Conservation (phyloP, 768 basidiomycete species). For the Mycena pura region DNA sequence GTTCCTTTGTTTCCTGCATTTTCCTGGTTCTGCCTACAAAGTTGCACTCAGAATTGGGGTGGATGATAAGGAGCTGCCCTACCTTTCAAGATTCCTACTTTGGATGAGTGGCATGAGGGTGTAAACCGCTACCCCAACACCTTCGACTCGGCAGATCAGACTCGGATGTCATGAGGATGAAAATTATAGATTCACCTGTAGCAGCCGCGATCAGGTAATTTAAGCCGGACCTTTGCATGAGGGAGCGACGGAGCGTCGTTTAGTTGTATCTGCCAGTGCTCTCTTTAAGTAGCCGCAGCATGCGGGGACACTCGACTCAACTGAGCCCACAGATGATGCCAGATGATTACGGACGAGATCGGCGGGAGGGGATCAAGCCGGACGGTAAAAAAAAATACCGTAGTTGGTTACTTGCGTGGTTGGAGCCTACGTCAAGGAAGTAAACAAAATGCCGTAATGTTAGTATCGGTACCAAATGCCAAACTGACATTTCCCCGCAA, state of each 20-base stretch:
- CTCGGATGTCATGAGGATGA: not conserved
- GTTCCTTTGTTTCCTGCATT: not conserved
- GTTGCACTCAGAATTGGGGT: too few species aligned
- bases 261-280: too few species aligned
- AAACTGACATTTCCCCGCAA: not conserved
- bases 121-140: slow-evolving; percentile 20
- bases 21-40: not conserved
- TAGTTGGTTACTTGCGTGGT: not conserved
- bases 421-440: too few species aligned
- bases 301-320: too few species aligned
- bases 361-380: slow-evolving; percentile 3
- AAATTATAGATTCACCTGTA: slow-evolving; percentile 50
- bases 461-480: not conserved
- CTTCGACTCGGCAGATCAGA: not conserved
- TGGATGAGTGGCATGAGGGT: slow-evolving; percentile 22
- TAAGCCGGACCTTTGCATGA: slow-evolving; percentile 32
- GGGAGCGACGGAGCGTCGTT: too few species aligned
- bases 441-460: too few species aligned
- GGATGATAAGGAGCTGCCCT: not conserved
- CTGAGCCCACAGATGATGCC: too few species aligned
- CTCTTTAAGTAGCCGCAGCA: too few species aligned
- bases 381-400: not conserved
- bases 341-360: not conserved
- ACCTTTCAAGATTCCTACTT: slow-evolving; percentile 18
- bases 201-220: slow-evolving; percentile 63